A percentile compares a stretch with the other conserved stretches of the same genome.
Conservation (phyloP, 805 yeast genomes). For the Clavispora asparagi region DNA sequence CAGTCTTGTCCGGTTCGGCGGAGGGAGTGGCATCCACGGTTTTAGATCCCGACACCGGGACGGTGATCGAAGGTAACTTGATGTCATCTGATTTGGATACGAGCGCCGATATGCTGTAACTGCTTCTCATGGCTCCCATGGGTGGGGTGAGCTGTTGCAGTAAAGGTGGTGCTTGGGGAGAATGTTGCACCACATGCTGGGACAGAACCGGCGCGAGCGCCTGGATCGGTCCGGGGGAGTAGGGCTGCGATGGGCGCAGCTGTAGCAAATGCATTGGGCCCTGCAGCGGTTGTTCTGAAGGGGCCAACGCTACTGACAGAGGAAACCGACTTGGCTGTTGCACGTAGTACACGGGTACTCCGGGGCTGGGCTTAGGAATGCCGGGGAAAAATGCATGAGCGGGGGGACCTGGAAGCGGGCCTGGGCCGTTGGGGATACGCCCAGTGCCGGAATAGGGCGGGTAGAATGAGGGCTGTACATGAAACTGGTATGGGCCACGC, state of each 20-base stretch:
- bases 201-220: background rate
- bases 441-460: slow-evolving; percentile 34
- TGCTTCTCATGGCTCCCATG: background rate
- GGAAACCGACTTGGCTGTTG: background rate
- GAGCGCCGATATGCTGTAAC: background rate
- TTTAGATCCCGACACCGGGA: background rate
- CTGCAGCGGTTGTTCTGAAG: background rate
- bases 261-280: background rate
- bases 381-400: slow-evolving; percentile 14
- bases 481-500: background rate
- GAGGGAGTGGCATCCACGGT: background rate
- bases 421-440: slow-evolving; percentile 38
- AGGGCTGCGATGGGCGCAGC: background rate
- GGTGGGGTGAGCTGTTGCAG: background rate
- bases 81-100: slow-evolving; percentile 1
- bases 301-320: background rate
- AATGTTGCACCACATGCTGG: background rate
- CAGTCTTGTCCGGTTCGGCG: background rate
- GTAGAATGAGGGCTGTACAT: slow-evolving; percentile 12
- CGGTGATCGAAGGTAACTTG: slow-evolving; percentile 11
- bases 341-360: background rate
- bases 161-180: background rate
- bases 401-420: slow-evolving; percentile 40
- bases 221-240: background rate
- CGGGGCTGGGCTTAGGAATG: background rate